Conservation (phyloP, 2,329 filamentous ascomycete genomes). For the Setomelanomma holmii region DNA sequence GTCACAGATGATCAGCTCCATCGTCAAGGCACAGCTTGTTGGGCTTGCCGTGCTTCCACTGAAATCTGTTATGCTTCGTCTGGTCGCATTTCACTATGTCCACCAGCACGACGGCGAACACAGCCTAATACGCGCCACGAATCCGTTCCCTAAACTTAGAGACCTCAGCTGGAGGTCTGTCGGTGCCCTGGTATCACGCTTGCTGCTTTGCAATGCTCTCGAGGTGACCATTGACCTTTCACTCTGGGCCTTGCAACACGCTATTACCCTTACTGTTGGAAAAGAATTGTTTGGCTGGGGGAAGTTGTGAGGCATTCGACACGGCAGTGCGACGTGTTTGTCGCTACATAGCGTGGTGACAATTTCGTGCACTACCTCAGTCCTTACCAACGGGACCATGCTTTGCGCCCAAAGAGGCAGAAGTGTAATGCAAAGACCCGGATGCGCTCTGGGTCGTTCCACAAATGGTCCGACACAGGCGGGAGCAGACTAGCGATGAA, state of each 20-base stretch:
- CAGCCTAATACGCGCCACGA: slow-evolving; percentile 15
- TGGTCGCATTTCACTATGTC: slow-evolving; percentile 42
- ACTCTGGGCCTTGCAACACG: slow-evolving; percentile 45
- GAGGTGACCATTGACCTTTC: slow-evolving; percentile 43
- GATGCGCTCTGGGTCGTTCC: slow-evolving; percentile 11
- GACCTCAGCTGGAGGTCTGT: slow-evolving; percentile 24
- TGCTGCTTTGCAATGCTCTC: slow-evolving; percentile 41
- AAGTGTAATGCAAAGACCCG: slow-evolving; percentile 17
- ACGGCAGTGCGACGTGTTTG: background rate
- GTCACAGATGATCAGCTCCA: slow-evolving; percentile 40
- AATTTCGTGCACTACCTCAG: slow-evolving; percentile 1
- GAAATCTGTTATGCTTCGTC: slow-evolving; percentile 36
- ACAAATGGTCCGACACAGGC: slow-evolving; percentile 11
- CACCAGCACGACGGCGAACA: slow-evolving; percentile 12
- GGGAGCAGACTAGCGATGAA: slow-evolving; percentile 5
- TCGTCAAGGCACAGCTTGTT: slow-evolving; percentile 42
- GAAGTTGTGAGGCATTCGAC: slow-evolving; percentile 26
- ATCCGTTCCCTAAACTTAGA: slow-evolving; percentile 10
- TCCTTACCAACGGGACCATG: background rate
- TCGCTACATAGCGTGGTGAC: slow-evolving; percentile 7
- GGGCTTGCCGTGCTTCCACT: slow-evolving; percentile 40
- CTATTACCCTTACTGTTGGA: slow-evolving; percentile 34
- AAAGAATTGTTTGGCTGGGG: slow-evolving; percentile 45
- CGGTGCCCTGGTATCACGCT: slow-evolving; percentile 36
- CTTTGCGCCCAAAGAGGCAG: slow-evolving; percentile 2